Evolutionary conservation across 305 asterid species (phyloP), one percentile per base, ranked within the genome.

Genomic region (Solanum hybrid): DNA sequence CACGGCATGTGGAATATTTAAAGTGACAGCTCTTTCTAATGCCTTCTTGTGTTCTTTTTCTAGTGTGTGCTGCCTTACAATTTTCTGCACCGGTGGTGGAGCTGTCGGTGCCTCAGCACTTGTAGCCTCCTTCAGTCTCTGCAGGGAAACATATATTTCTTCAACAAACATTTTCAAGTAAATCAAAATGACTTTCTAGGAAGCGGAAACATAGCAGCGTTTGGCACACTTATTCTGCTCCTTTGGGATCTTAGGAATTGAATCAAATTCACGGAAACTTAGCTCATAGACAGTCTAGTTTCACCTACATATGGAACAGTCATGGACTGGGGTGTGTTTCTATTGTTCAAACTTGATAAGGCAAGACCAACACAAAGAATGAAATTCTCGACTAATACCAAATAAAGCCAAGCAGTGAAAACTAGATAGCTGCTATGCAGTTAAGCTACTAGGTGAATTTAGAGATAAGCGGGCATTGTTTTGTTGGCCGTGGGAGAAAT

Each of bases 21-120:
- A 92, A 87, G 95, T 94, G 40, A 96, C 95, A 4, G 99, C 99
- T 91, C 98, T 95, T 90, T 97, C 95, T 88, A 97, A 75, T 37
- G 99, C 99, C 88, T 95, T 98, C 90, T 93, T 94, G 95, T 97
- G 99, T 93, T 97, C 99, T 87, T 94, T 94, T 90, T 96, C 97
- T 36, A 96, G 77, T 3, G 98, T 95, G 84, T 89, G 90, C 92
- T 92, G 90, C 92, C 99, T 93, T 35, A 90, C 93, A 34, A 97
- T 86, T 90, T 92, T 95, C 92, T 93, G 96, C 78, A 92, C 94
- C 78, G 80, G 87, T 22, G 99, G 99, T 4, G 99, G 96, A 19
- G 93, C 91, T 24, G 93, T 95, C 64, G 91, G 82, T 73, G 91
- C 92, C 35, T 92, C 94, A 51, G 88, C 69, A 86, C 91, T 91